Percentiles rank a stretch among this genome's conserved stretches.
Conservation (phyloP, 495 filamentous ascomycete genomes). For the Collariella sp. region DNA sequence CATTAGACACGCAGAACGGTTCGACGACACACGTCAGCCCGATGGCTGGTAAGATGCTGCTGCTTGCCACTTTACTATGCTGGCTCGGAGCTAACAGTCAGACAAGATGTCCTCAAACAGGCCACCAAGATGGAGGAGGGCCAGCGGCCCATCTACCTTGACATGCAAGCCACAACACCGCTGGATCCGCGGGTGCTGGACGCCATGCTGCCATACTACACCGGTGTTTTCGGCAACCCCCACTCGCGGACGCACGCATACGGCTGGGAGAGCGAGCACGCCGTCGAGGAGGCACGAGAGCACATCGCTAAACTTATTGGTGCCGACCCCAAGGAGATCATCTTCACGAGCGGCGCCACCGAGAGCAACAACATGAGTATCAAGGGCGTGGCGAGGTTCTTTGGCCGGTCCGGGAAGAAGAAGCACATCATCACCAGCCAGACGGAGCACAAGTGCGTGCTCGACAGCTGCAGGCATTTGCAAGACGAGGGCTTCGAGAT, state of each 20-base stretch:
- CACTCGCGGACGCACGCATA: constrained; percentile 97
- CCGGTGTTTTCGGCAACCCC: constrained; percentile 91
- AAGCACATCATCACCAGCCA: constrained; percentile 96
- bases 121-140: constrained; percentile 92
- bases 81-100: constrained; percentile 3
- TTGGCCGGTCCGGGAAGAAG: constrained; percentile 87
- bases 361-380: constrained; percentile 99
- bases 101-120: constrained; percentile 71
- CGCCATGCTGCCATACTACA: constrained; percentile 91
- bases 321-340: constrained; percentile 93
- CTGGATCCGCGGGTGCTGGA: constrained; percentile 90
- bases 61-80: not conserved
- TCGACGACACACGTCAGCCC: constrained; percentile 59
- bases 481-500: constrained; percentile 95
- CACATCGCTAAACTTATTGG: constrained; percentile 83
- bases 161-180: constrained; percentile 98
- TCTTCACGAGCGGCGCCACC: constrained; percentile 95
- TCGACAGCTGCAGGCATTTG: constrained; percentile 92
- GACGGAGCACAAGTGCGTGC: constrained; percentile 97
- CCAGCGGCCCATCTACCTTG: constrained; percentile 88
- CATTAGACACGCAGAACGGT: constrained; percentile 49
- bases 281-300: constrained; percentile 74
- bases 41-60: constrained; percentile 49
- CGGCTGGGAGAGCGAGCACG: constrained; percentile 96
- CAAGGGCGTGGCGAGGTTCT: constrained; percentile 95